Evolutionary conservation across 225 moss, liverwort and hornwort genomes (phyloP), one percentile per base, ranked within the genome.

Genomic region (Climacium dendroides): DNA sequence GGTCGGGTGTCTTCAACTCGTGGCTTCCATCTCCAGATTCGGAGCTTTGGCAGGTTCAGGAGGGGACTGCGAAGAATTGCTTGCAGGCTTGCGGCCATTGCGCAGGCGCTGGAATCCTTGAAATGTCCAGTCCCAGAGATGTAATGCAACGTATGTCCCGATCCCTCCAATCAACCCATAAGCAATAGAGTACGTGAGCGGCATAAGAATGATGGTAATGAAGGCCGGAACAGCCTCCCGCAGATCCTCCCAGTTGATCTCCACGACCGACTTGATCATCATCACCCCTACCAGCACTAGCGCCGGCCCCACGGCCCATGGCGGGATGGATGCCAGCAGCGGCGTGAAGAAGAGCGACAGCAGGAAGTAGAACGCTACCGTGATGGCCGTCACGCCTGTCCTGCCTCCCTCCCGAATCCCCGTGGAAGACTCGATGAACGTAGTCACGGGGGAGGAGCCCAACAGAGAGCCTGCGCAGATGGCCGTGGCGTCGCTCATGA

Each of bases 261-360:
- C 98, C 69, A 89, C 43, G 19, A 98, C 95, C 9, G 93, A 89
- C 79, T 96, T 96, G 81, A 98, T 89, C 98, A 98, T 98, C 95
- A 98, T 97, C 61, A 97, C 98, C 18, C 98, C 98, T 5, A 98
- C 97, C 32, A 98, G 37, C 43, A 98, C 90, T 26, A 98, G 93
- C 29, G 98, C 94, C 7, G 98, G 98, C 5, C 98, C 98, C 29
- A 98, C 97, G 29, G 98, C 98, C 98, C 98, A 98, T 19, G 98
- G 95, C 8, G 98, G 98, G 35, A 98, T 98, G 47, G 97, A 95
- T 19, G 98, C 98, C 80, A 98, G 90, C 37, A 98, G 84, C 5
- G 98, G 98, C 22, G 98, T 98, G 91, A 98, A 95, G 77, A 98
- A 98, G 63, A 98, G 87, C 3, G 95, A 95, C n/a, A 98, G 57